These are phyloP conservation scores for Astrocystis sublimbata DNA, from an alignment of 495 filamentous ascomycete species.

Conservation along the genomic window DNA sequence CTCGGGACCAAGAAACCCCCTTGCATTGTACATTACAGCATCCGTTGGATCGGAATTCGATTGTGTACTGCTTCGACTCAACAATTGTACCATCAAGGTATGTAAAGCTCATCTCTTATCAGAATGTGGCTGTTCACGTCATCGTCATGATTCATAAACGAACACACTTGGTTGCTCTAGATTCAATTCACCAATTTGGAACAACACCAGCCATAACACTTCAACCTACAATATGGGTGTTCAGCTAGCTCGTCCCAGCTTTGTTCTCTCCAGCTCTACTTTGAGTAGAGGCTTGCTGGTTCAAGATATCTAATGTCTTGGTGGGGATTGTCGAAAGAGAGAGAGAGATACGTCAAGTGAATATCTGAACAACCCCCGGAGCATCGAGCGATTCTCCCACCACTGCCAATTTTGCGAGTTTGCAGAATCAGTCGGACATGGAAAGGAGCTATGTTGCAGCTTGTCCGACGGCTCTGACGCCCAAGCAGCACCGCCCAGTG, in stretches of 20 bases:
- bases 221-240: background rate
- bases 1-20: background rate
- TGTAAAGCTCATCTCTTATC: background rate
- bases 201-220: background rate
- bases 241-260: background rate
- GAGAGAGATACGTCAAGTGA: background rate
- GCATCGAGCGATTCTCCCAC: background rate
- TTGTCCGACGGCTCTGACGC: background rate
- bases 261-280: background rate
- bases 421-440: background rate
- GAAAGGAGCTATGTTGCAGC: background rate
- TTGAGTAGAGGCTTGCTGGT: background rate
- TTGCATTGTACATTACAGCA: constrained; percentile 6
- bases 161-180: background rate
- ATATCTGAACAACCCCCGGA: background rate
- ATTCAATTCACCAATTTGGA: constrained; percentile 6
- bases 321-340: background rate
- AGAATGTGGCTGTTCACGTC: background rate
- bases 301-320: background rate
- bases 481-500: too few species aligned
- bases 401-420: too few species aligned
- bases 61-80: background rate
- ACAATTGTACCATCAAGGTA: constrained; percentile 17
- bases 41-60: background rate
- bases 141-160: constrained; percentile 5